Base-by-base conservation (phyloP, 2,329 filamentous ascomycete genomes). In the Botrytis porri region DNA sequence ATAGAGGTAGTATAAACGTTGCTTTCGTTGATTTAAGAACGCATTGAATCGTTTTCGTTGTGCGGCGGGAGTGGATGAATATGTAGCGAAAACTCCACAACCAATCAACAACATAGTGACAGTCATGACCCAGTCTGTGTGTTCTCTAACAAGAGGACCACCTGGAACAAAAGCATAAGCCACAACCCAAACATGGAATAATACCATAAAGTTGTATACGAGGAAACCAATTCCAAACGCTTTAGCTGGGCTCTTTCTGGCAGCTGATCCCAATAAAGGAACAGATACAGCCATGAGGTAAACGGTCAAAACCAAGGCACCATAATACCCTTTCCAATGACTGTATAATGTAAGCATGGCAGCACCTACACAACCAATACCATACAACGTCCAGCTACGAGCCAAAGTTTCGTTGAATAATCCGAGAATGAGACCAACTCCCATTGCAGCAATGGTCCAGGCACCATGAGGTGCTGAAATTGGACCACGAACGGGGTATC, bases 171-270 rank as follows among this genome's bases (percentile, higher is more conserved):
- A 99, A 20, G 96, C 96, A 79, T 99, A 99, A 3, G 96, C 96
- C 18, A 99, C 96, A 51, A 98, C 93, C 96, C 96, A 99, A 72
- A 98, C 94, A 80, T 98, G 95, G 85, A 97, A 97, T n/a, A 99
- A 88, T 7, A 98, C 91, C 84, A 98, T 84, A 79, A 98, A 87
- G 82, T 98, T 97, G 85, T 98, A 99, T 66, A 97, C 82, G 70
- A 98, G 84, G 84, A 97, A 98, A 6, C 93, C 95, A 22, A 97
- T 81, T 4, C 95, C 96, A 80, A 99, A 99, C 0, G 93, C 93
- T 39, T 87, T 86, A 8, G 90, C 93, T 0, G 94, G 94, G 69
- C 86, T 91, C 81, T 93, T 92, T 79, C 91, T 91, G 39, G 93
- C 88, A 39, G 94, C 94, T 70, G 92, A 91, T 22, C 86, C 85